Base-by-base conservation (phyloP, 768 basidiomycete species). In the Phylloporus arenicola region DNA sequence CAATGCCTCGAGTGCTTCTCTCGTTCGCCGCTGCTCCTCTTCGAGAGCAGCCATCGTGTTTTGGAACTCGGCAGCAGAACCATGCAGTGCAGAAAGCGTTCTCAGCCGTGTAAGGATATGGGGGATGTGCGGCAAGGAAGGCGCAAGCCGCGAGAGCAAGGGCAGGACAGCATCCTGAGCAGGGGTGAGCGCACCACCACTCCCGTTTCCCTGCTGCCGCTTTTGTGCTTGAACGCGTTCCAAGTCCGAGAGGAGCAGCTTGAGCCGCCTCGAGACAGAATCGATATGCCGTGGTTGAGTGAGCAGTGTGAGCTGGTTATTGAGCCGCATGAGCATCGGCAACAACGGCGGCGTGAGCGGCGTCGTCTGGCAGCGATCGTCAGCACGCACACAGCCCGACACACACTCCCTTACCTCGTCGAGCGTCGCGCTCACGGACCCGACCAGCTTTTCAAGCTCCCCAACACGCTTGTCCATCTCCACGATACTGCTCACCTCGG, bases 261-360 rank as follows among this genome's bases (percentile, higher is more conserved):
- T 99, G 53, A 98, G 79, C 5, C 95, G 84, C 5, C 95, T 82
- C 2, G 94, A 94, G 54, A 97, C 88, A 11, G 92, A 88, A 68
- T 99, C 96, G 44, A 98, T 84, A 63, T 98, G 93, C 14, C 94
- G 83, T 0, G 96, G 95, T 71, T 97, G 93, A 0, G 95, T 90
- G 41, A 99, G 82, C 14, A 97, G 75, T 7, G 84, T 81, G 20
- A 98, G 73, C 64, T 96, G 92, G 19, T 82, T 81, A 61, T 90
- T 92, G 39, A 97, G 80, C 39, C 88, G 82, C 16, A 80, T 79
- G 47, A 97, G 76, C 43, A 89, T 79, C 0, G 90, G 85, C 4
- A 96, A 72, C n/a, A 97, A 74, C 3, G 90, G 88, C 6, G 85
- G 77, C 0, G 89, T 86, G 16, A 92, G 74, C 2, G 84, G 84